These are phyloP conservation scores for Panicum hallii DNA, from an alignment of 202 grass and related monocot species.

Conservation along the genomic window DNA sequence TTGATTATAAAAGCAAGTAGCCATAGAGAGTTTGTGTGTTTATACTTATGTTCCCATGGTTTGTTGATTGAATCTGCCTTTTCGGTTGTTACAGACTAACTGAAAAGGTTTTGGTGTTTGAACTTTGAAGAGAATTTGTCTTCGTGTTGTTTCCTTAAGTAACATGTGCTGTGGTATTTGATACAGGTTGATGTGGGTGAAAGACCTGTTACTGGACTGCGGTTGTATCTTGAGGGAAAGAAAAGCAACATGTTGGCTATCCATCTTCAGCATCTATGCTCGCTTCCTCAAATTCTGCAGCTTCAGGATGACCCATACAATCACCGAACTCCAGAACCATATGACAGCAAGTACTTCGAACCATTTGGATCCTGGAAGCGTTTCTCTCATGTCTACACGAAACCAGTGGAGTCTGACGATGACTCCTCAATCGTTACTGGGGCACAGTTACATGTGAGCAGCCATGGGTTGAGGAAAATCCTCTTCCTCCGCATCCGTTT, in stretches of 20 bases:
- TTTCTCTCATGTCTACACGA: conserved; percentile 90
- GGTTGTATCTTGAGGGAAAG: conserved; percentile 92
- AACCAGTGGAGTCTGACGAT: conserved; percentile 74
- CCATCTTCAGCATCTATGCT: conserved; percentile 93
- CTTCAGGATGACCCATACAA: conserved; percentile 73
- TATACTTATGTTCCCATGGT: neutral
- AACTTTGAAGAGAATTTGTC: neutral
- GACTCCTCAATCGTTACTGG: conserved; percentile 75
- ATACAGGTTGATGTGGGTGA: conserved; percentile 87
- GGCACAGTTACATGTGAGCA: conserved; percentile 71
- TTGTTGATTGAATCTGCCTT: neutral
- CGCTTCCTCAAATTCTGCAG: conserved; percentile 82
- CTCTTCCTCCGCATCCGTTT: conserved; percentile 76
- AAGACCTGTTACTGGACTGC: conserved; percentile 84
- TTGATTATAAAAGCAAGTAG: neutral
- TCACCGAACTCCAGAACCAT: conserved; percentile 42
- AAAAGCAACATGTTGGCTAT: conserved; percentile 89
- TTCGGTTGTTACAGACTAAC: neutral
- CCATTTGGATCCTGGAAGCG: conserved; percentile 81
- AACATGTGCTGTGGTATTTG: neutral
- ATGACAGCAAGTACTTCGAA: conserved; percentile 79
- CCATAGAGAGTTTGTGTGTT: neutral
- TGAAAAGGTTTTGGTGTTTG: neutral
- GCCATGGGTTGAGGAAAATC: conserved; percentile 78
- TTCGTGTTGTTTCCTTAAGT: neutral